A percentile compares a stretch with the other conserved stretches of the same genome.
Evolutionary conservation across 441 rosid species (phyloP).

Genomic region (Aleurites moluccanus): DNA sequence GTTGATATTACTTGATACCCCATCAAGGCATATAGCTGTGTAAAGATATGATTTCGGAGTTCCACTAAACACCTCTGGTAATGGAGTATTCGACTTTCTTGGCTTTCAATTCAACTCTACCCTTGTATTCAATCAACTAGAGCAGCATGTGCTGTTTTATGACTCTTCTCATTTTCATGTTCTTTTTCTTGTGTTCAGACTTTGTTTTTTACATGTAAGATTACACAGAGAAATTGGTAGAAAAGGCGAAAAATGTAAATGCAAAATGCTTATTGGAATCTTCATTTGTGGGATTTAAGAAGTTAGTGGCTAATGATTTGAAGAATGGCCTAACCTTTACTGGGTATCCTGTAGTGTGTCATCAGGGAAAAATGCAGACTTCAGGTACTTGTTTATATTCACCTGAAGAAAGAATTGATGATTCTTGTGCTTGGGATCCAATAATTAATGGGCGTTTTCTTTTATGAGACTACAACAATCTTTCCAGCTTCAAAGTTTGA

Average conservation of each 20-base stretch:
- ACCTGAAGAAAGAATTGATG: slow-evolving; percentile 38
- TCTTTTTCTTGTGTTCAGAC: not conserved
- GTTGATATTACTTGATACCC: slow-evolving; percentile 87
- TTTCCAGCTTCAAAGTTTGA: slow-evolving; percentile 51
- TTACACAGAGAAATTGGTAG: slow-evolving; percentile 60
- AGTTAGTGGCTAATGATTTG: slow-evolving; percentile 62
- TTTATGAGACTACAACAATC: slow-evolving; percentile 72
- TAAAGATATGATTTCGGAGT: slow-evolving; percentile 70
- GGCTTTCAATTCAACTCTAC: slow-evolving; percentile 71
- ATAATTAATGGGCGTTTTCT: slow-evolving; percentile 66
- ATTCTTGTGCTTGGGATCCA: slow-evolving; percentile 80
- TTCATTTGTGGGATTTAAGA: slow-evolving; percentile 57
- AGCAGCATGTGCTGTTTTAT: slow-evolving; percentile 45
- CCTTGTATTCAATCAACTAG: slow-evolving; percentile 55
- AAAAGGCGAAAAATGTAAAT: slow-evolving; percentile 40
- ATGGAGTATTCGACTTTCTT: slow-evolving; percentile 67
- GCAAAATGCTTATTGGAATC: slow-evolving; percentile 62
- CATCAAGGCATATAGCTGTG: slow-evolving; percentile 64
- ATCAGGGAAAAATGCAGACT: slow-evolving; percentile 70
- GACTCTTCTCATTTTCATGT: not conserved
- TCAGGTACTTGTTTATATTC: slow-evolving; percentile 86
- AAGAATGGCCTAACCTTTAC: slow-evolving; percentile 63
- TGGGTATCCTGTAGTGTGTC: slow-evolving; percentile 77
- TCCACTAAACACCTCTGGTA: slow-evolving; percentile 45
- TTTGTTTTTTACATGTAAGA: not conserved